Evolutionary conservation across 805 yeast species (phyloP).

Genomic region (Yarrowia alimentaria): DNA sequence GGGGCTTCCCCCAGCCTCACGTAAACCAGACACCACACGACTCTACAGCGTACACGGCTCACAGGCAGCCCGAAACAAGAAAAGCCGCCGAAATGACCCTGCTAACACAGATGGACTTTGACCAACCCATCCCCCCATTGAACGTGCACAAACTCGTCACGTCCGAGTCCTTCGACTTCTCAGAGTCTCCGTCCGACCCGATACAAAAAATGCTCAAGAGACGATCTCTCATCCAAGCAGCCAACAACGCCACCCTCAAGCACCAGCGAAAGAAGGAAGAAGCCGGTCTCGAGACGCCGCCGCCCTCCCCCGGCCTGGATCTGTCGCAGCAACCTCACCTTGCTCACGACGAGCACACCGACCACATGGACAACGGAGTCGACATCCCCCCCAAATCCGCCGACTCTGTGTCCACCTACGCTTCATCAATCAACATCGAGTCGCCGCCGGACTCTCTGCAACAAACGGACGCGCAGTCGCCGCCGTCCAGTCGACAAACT

Average conservation of each 20-base stretch:
- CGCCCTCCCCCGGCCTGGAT: conserved; percentile 10
- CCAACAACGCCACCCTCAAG: conserved; percentile 3
- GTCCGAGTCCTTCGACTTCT: conserved; percentile 25
- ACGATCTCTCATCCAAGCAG: conserved; percentile 13
- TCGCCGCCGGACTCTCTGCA: conserved; percentile 24
- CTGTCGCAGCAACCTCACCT: conserved; percentile 5
- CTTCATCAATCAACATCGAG: conserved; percentile 6
- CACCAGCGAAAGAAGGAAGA: conserved; percentile 9
- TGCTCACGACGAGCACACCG: neutral
- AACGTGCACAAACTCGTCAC: conserved; percentile 21
- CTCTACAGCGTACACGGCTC: neutral
- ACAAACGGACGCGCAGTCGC: conserved; percentile 11
- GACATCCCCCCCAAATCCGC: neutral
- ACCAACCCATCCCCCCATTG: conserved; percentile 13
- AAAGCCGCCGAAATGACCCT: too few species aligned
- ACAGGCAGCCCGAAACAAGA: too few species aligned
- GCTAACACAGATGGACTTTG: conserved; percentile 19
- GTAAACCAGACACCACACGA: neutral
- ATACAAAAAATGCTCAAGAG: conserved; percentile 16
- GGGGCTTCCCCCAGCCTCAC: too few species aligned
- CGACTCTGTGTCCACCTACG: neutral
- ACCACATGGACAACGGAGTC: neutral
- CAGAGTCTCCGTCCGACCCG: conserved; percentile 24
- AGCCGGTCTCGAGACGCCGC: conserved; percentile 20
- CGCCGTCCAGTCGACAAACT: conserved; percentile 14